Evolutionary conservation across 176 grass and related monocot species (phyloP).

Genomic region (Bolboschoenus planiculmis): DNA sequence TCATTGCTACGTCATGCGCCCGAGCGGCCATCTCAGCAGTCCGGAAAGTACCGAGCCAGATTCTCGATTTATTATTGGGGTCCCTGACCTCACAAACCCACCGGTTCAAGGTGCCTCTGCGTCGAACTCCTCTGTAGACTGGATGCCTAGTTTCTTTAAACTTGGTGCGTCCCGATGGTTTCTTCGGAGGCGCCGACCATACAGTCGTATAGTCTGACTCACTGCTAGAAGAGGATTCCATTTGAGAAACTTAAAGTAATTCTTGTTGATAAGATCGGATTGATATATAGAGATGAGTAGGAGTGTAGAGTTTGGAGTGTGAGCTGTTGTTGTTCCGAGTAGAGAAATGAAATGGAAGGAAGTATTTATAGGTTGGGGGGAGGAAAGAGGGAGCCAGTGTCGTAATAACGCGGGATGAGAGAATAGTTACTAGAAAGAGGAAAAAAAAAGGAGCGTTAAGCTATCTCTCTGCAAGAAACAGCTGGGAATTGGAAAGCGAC

Average conservation of each 20-base stretch:
- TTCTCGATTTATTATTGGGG: conserved; percentile 36
- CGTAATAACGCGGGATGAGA: not conserved
- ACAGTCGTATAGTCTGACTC: not conserved
- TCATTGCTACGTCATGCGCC: conserved; percentile 52
- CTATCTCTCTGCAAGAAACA: not conserved
- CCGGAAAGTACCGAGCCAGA: conserved; percentile 73
- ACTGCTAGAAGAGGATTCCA: conserved; percentile 6
- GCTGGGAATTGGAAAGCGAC: not conserved
- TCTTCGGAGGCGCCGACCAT: conserved; percentile 38
- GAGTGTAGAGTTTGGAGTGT: not conserved
- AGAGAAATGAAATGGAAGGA: not conserved
- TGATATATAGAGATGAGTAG: not conserved
- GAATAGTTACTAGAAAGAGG: no score
- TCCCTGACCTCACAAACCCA: conserved; percentile 87
- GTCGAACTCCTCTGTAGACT: conserved; percentile 67
- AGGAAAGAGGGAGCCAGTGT: not conserved
- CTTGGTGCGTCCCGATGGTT: conserved; percentile 61
- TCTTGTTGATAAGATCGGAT: not conserved
- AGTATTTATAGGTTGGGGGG: conserved; percentile 14
- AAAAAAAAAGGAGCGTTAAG: not conserved
- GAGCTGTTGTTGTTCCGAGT: not conserved
- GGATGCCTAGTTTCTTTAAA: conserved; percentile 84
- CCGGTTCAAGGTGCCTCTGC: conserved; percentile 26
- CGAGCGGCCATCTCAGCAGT: conserved; percentile 56
- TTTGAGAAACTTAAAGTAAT: not conserved